Evolutionary conservation across 2,329 filamentous ascomycete genomes (phyloP).

Genomic region (Pseudogymnoascus pannorum): DNA sequence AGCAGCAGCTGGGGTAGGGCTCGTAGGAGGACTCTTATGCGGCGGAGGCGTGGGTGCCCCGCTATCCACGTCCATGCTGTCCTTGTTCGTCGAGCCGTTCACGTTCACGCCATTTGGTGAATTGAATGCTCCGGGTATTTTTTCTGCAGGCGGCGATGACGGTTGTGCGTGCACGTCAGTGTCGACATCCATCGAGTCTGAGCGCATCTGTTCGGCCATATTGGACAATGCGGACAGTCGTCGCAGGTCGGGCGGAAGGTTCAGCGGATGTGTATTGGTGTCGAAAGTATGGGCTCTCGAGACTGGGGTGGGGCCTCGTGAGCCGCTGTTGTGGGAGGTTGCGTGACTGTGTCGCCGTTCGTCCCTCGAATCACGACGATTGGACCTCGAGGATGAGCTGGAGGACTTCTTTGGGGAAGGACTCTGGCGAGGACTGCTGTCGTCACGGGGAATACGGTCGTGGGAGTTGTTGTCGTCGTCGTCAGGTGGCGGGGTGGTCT

Average conservation of each 20-base stretch:
- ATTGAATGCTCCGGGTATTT: constrained; percentile 35
- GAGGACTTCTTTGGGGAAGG: constrained; percentile 25
- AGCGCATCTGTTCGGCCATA: constrained; percentile 40
- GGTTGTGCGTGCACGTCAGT: constrained; percentile 47
- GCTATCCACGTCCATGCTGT: constrained; percentile 34
- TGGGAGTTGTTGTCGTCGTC: constrained; percentile 15
- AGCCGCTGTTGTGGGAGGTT: constrained; percentile 26
- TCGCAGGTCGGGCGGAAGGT: constrained; percentile 79
- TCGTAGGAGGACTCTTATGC: constrained; percentile 58
- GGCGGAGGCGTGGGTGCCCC: constrained; percentile 62
- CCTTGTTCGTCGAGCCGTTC: constrained; percentile 31
- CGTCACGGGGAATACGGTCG: not conserved
- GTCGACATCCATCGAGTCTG: constrained; percentile 69
- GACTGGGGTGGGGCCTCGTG: constrained; percentile 21
- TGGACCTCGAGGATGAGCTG: constrained; percentile 19
- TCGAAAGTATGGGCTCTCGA: constrained; percentile 41
- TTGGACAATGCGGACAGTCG: constrained; percentile 62
- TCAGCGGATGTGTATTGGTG: constrained; percentile 75
- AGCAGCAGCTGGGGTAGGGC: constrained; percentile 42
- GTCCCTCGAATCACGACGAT: constrained; percentile 17
- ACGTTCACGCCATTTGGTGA: constrained; percentile 39
- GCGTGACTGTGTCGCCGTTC: constrained; percentile 16
- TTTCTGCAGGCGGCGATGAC: constrained; percentile 46
- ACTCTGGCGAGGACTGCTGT: constrained; percentile 17
- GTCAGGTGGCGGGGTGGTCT: constrained; percentile 23